Evolutionary conservation across 805 yeast genomes (phyloP), one percentile per base, ranked within the genome.

Genomic region (Metschnikowia baotianmanensis): DNA sequence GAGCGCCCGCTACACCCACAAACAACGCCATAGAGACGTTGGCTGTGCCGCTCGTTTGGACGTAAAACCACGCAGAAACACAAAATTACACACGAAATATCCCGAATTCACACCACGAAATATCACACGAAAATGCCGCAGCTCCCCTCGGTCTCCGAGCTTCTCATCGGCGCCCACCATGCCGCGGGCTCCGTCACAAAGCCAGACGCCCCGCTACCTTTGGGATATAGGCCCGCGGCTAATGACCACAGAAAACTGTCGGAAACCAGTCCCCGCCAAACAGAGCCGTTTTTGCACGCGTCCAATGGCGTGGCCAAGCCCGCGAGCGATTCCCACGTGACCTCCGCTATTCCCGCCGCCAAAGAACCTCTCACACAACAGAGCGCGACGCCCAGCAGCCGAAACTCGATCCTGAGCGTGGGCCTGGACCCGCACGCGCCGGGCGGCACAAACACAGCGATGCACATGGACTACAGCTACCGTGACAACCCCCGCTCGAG

Each of bases 101-200:
- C n/a, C n/a, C n/a, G n/a, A n/a, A n/a, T n/a, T n/a, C n/a, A n/a
- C n/a, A n/a, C n/a, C n/a, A n/a, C n/a, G n/a, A n/a, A n/a, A n/a
- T n/a, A n/a, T n/a, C n/a, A n/a, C n/a, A n/a, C 3, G 22, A 17
- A 19, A 31, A 51, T 51, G 55, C 49, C 50, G 3, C 46, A 48
- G 22, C 52, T 51, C 20, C 55, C 55, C n/a, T 48, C 55, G 1
- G 52, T 51, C 3, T 47, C 54, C 4, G 55, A 51, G 37, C 41
- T 51, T 22, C 40, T 51, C 45, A 45, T 49, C 13, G 55, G 55
- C n/a, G 50, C 50, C n/a, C 50, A 36, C 8, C 37, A 42, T 23
- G 47, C 42, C 10, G 26, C 31, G 13, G 25, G 20, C 13, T 19
- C 37, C 15, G 34, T 24, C 20, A 23, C 27, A 13, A 18, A 29